Percentiles rank a stretch among this genome's conserved stretches.
phyloP scores from a whole-genome alignment of 495 filamentous ascomycete genomes.

The Talaromyces borbonicus region DNA sequence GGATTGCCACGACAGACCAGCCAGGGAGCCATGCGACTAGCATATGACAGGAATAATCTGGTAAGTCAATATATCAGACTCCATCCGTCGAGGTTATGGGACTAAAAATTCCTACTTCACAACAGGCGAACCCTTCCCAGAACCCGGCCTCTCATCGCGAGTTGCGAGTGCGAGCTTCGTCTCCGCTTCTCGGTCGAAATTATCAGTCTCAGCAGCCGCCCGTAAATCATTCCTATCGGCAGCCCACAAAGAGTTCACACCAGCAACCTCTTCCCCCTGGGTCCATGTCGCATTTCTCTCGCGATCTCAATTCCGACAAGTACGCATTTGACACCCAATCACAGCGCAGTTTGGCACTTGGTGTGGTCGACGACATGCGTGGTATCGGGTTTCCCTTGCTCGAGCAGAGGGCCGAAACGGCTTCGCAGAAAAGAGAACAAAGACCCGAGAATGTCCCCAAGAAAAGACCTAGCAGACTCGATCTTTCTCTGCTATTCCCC shows the following conservation, averaged over 20 bases:
- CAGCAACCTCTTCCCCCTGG: slow-evolving; percentile 24
- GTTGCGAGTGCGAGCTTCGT: slow-evolving; percentile 35
- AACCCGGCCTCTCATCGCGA: slow-evolving; percentile 16
- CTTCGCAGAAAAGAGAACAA: neutral
- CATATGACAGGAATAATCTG: neutral
- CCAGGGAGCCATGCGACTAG: neutral
- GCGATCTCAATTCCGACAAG: neutral
- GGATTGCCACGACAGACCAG: neutral
- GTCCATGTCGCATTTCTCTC: slow-evolving; percentile 22
- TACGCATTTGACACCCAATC: slow-evolving; percentile 6
- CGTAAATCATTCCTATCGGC: slow-evolving; percentile 16
- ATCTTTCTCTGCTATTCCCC: slow-evolving; percentile 37
- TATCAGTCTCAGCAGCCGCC: slow-evolving; percentile 20
- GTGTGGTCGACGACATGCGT: slow-evolving; percentile 7
- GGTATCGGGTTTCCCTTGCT: neutral
- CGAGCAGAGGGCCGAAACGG: neutral
- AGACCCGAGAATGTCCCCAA: neutral
- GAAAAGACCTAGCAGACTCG: slow-evolving; percentile 25
- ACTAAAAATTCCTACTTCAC: neutral
- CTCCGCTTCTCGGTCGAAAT: slow-evolving; percentile 30
- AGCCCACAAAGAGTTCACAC: slow-evolving; percentile 17
- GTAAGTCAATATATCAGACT: neutral
- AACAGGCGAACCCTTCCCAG: slow-evolving; percentile 6
- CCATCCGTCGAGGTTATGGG: neutral
- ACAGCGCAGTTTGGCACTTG: slow-evolving; percentile 4